A percentile compares a stretch with the other conserved stretches of the same genome.
Evolutionary conservation across 352 stramenopile species (phyloP).

Genomic region (Elongisporangium undulatum): DNA sequence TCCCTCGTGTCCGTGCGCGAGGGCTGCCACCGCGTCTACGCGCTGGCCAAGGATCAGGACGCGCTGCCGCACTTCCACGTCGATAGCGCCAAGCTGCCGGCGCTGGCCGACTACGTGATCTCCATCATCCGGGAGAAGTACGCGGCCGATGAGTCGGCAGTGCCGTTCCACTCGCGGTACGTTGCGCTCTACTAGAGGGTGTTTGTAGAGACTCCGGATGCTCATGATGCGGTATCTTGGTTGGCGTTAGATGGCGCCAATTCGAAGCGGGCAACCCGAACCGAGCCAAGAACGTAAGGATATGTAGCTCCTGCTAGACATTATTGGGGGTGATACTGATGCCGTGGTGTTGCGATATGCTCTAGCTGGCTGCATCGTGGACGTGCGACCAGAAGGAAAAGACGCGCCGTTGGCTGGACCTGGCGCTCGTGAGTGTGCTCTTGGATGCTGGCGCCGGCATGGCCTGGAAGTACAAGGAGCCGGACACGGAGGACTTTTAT

Average conservation of each 20-base stretch:
- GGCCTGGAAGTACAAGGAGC: slow-evolving; percentile 73
- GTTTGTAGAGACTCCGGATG: neutral
- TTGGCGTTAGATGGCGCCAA: slow-evolving; percentile 40
- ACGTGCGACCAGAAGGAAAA: slow-evolving; percentile 43
- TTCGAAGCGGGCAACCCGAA: slow-evolving; percentile 76
- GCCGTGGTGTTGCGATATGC: no score
- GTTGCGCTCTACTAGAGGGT: neutral
- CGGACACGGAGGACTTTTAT: slow-evolving; percentile 54
- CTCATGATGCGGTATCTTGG: neutral
- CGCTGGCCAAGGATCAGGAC: slow-evolving; percentile 40
- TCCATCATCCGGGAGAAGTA: slow-evolving; percentile 53
- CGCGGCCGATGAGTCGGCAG: slow-evolving; percentile 35
- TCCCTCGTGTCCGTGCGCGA: slow-evolving; percentile 69
- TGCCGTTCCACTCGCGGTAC: slow-evolving; percentile 78
- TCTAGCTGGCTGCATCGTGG: slow-evolving; percentile 41
- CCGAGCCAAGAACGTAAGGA: slow-evolving; percentile 35
- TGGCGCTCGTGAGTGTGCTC: slow-evolving; percentile 75
- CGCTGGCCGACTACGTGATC: slow-evolving; percentile 71
- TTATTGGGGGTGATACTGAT: neutral
- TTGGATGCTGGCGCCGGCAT: slow-evolving; percentile 71
- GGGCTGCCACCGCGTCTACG: slow-evolving; percentile 59
- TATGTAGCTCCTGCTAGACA: neutral
- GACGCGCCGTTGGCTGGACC: slow-evolving; percentile 62
- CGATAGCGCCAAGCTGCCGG: slow-evolving; percentile 42
- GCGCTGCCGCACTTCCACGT: slow-evolving; percentile 62